phyloP scores from a whole-genome alignment of 148 eudicot genomes.

The Talinum fruticosum region DNA sequence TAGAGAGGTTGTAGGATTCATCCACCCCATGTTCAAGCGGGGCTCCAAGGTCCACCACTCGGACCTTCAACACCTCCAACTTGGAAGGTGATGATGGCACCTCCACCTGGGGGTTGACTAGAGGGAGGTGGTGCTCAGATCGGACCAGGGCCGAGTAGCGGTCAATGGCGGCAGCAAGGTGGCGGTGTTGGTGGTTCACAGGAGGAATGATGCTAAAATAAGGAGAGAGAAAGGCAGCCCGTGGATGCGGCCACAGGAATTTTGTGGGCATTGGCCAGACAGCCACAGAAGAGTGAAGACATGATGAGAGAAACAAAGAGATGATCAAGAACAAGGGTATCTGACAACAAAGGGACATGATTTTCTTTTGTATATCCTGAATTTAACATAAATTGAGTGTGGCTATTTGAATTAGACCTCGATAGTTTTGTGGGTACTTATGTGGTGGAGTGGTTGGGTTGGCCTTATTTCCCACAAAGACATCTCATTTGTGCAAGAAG shows the following conservation, averaged over 20 bases:
- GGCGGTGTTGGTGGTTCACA: constrained; percentile 22
- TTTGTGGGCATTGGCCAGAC: constrained; percentile 72
- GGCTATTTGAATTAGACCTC: no score
- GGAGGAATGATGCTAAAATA: constrained; percentile 45
- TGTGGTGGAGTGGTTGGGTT: no score
- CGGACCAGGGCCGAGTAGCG: constrained; percentile 47
- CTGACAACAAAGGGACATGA: not conserved
- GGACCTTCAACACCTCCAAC: constrained; percentile 35
- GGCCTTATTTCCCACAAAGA: no score
- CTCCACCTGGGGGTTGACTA: constrained; percentile 25
- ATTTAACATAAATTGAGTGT: not conserved
- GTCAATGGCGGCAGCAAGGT: constrained; percentile 51
- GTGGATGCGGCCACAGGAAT: constrained; percentile 52
- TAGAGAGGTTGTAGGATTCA: constrained; percentile 70
- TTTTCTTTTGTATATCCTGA: not conserved
- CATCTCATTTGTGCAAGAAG: no score
- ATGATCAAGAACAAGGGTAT: not conserved
- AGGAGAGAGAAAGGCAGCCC: constrained; percentile 40
- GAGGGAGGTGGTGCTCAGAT: constrained; percentile 47
- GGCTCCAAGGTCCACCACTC: constrained; percentile 33
- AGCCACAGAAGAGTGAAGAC: constrained; percentile 5
- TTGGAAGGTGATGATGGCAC: not conserved
- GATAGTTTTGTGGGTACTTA: no score
- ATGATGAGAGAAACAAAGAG: not conserved
- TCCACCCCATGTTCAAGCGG: constrained; percentile 55